Evolutionary conservation across 2,329 filamentous ascomycete genomes (phyloP).

Genomic region (Penicillium thymicola): DNA sequence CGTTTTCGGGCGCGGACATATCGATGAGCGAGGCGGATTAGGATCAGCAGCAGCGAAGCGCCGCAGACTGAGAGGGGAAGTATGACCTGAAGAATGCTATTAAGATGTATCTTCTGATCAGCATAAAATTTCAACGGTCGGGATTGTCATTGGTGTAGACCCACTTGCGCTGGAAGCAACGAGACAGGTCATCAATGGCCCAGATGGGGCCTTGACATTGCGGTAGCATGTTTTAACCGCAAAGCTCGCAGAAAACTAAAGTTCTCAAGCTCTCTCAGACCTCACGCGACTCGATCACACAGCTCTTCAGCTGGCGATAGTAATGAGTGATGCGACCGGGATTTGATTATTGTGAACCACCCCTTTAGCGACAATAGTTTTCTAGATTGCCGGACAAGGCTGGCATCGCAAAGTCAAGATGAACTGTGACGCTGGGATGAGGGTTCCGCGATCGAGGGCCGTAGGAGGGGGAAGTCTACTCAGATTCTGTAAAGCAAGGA

Average conservation of each 20-base stretch:
- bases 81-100: conserved; percentile 74
- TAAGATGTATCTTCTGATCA: conserved; percentile 5
- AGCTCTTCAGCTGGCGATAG: conserved; percentile 2
- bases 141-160: conserved; percentile 17
- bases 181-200: conserved; percentile 60
- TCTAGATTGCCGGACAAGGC: conserved; percentile 21
- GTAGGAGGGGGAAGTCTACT: not conserved
- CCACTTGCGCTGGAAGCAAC: conserved; percentile 58
- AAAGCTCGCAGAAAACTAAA: conserved; percentile 11
- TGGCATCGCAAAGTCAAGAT: conserved; percentile 25
- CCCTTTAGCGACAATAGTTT: conserved; percentile 19
- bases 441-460: conserved; percentile 10
- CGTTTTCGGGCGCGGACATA: conserved; percentile 52
- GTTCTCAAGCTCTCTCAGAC: conserved; percentile 12
- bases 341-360: not conserved
- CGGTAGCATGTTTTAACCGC: conserved; percentile 48
- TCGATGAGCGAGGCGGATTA: conserved; percentile 56
- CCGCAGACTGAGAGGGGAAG: conserved; percentile 71
- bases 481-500: not conserved
- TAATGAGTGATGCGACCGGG: conserved; percentile 8
- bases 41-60: conserved; percentile 66
- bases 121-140: conserved; percentile 7
- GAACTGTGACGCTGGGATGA: conserved; percentile 3
- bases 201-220: conserved; percentile 58
- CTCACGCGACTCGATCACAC: conserved; percentile 7